Conservation (phyloP, 805 yeast species). For the Metschnikowia continentalis region DNA sequence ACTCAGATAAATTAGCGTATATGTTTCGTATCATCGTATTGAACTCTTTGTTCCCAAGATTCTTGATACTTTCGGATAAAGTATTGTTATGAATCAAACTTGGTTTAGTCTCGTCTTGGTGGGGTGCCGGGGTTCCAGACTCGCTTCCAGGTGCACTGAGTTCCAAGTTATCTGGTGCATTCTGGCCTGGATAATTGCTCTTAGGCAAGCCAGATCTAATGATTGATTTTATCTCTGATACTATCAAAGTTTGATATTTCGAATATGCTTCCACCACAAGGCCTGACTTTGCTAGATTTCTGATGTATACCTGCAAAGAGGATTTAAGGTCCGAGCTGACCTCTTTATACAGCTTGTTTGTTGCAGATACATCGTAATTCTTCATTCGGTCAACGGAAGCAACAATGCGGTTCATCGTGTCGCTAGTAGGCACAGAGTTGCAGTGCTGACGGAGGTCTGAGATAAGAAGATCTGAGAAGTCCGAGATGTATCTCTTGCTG, state of each 20-base stretch:
- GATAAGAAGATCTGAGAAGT: constrained; percentile 53
- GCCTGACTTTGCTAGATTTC: constrained; percentile 58
- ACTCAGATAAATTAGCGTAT: constrained; percentile 63
- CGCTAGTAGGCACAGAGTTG: constrained; percentile 42
- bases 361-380: constrained; percentile 13
- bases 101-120: constrained; percentile 9
- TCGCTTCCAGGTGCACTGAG: neutral
- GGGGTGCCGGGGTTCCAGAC: constrained; percentile 1
- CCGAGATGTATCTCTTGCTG: constrained; percentile 60
- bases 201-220: constrained; percentile 41
- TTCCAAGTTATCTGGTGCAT: constrained; percentile 2
- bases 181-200: neutral
- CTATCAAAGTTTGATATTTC: constrained; percentile 62
- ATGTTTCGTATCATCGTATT: constrained; percentile 62
- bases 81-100: constrained; percentile 10
- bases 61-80: constrained; percentile 47
- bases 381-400: constrained; percentile 25
- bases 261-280: constrained; percentile 58
- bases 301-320: constrained; percentile 44
- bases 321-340: constrained; percentile 39
- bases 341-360: constrained; percentile 35
- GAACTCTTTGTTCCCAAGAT: constrained; percentile 70
- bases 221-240: constrained; percentile 66
- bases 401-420: constrained; percentile 49
- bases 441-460: constrained; percentile 61